Base-by-base conservation (phyloP, 2,329 filamentous ascomycete species). In the Trichoderma lentiforme region DNA sequence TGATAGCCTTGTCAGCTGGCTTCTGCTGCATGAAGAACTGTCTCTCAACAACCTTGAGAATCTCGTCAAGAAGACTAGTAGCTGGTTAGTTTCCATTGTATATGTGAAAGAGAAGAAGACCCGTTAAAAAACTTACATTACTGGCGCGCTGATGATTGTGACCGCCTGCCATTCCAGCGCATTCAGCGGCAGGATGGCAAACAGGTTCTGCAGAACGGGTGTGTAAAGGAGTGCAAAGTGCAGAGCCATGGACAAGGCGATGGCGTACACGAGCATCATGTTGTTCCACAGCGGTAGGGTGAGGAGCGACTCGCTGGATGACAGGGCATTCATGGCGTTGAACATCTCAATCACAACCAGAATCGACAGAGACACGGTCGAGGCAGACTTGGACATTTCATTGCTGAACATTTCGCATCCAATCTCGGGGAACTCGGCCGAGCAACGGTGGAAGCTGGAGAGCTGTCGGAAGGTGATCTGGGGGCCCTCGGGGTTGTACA, bases 321-420 rank as follows among this genome's bases (percentile, higher is more conserved):
- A 98, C 36, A 99, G 88, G 0, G 95, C 96, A 80, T 99, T 99
- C 92, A 98, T 95, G 77, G 96, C 96, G 83, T 99, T 99, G 80
- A 99, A 89, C 96, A 99, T 99, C 85, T 99, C 96, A 79, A 99
- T 98, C 73, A 98, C 94, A 60, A 99, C 96, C 21, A 99, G 88
- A 78, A 92, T 92, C 3, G 93, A 97, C 73, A 99, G 88, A 7
- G 94, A 98, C 32, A 99, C 91, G 1, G 96, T 99, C 24, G 94
- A 97, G 3, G 94, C 96, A 6, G 95, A 90, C 83, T 95, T 95
- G 76, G 95, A 90, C 86, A 93, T 92, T 75, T 94, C 88, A 79
- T 97, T 92, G 75, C 87, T 84, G 84, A 99, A 99, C 88, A 99
- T 98, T 74, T 90, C 85, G 83, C 96, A 99, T 68, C 94, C 95